Evolutionary conservation across 306 rosid species (phyloP).

Genomic region (Erythrophleum fordii): DNA sequence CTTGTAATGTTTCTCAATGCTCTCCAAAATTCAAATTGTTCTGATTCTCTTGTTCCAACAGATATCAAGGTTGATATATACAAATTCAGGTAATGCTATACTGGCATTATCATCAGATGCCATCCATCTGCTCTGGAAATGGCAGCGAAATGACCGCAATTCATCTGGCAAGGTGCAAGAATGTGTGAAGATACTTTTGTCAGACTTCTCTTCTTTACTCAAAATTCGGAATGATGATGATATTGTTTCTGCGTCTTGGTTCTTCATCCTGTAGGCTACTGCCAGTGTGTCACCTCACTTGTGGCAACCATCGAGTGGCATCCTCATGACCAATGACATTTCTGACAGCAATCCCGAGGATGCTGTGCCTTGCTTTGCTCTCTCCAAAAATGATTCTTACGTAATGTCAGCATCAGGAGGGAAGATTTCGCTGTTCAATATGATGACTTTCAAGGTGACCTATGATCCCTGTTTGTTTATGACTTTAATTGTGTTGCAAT

Average conservation of each 20-base stretch:
- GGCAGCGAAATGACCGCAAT: slow-evolving; percentile 86
- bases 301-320: slow-evolving; percentile 99
- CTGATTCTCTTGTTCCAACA: slow-evolving; percentile 50
- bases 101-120: slow-evolving; percentile 95
- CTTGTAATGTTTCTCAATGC: slow-evolving; percentile 4
- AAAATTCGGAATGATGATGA: slow-evolving; percentile 7
- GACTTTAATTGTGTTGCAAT: slow-evolving; percentile 27
- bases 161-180: slow-evolving; percentile 69
- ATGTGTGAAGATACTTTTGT: slow-evolving; percentile 32
- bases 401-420: slow-evolving; percentile 99
- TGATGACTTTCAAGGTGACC: slow-evolving; percentile 96
- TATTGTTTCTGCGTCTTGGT: slow-evolving; percentile 37
- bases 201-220: slow-evolving; percentile 24
- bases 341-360: slow-evolving; percentile 80
- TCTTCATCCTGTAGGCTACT: slow-evolving; percentile 69
- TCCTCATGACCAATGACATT: slow-evolving; percentile 87
- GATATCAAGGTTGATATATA: slow-evolving; percentile 94
- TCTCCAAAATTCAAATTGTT: slow-evolving; percentile 22
- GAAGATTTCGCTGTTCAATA: slow-evolving; percentile 90
- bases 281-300: slow-evolving; percentile 82
- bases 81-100: slow-evolving; percentile 91
- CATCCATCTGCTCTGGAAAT: slow-evolving; percentile 92
- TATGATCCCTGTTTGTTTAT: slow-evolving; percentile 20
- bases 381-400: slow-evolving; percentile 95
- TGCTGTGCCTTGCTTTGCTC: slow-evolving; percentile 89